Conservation (phyloP, 148 eudicot genomes). For the Camellia japonica region DNA sequence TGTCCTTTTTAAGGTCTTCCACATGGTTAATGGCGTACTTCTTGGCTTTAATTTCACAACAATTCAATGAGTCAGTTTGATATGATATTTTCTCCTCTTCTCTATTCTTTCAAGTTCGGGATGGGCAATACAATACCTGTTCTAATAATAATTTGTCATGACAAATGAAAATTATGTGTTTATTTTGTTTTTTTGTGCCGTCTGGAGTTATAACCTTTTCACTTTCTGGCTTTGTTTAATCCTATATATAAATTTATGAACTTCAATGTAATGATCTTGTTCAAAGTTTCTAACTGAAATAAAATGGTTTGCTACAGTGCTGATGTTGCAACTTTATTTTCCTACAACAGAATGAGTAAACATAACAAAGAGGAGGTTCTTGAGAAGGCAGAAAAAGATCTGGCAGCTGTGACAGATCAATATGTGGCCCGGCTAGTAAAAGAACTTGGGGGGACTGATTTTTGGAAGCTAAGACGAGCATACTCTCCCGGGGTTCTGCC, state of each 20-base stretch:
- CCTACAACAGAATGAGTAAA: conserved; percentile 69
- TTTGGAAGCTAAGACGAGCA: conserved; percentile 97
- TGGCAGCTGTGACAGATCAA: conserved; percentile 71
- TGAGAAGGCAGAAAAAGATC: conserved; percentile 88
- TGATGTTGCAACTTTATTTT: conserved; percentile 9
- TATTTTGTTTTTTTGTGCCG: neutral
- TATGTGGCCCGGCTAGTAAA: conserved; percentile 69
- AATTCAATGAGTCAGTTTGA: neutral
- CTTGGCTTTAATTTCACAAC: neutral
- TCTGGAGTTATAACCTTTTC: neutral
- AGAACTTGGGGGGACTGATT: conserved; percentile 81
- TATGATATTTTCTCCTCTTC: neutral
- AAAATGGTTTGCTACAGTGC: neutral
- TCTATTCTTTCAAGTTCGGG: neutral
- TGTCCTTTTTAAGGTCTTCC: neutral
- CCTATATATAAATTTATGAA: neutral
- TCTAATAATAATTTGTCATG: neutral
- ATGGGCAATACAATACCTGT: neutral
- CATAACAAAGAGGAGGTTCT: conserved; percentile 76
- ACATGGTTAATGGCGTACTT: neutral
- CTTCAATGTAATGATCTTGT: neutral
- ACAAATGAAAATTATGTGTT: neutral
- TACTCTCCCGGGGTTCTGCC: conserved; percentile 86
- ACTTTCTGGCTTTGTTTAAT: neutral
- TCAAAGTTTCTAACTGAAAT: neutral